These are phyloP conservation scores for Lentinula guzmanii DNA, from an alignment of 768 basidiomycete genomes.

Conservation along the genomic window DNA sequence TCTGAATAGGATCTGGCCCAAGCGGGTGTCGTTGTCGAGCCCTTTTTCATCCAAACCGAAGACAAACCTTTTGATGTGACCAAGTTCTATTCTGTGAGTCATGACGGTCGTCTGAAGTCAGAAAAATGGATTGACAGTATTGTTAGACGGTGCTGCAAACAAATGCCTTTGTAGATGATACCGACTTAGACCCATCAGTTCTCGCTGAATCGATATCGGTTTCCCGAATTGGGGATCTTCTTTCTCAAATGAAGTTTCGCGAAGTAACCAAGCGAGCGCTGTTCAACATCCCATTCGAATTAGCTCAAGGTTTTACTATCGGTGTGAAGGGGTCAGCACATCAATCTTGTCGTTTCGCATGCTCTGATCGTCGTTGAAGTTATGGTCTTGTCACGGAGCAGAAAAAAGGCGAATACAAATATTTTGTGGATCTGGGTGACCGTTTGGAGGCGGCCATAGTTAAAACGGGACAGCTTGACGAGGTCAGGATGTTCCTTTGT, in stretches of 20 bases:
- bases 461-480: conserved; percentile 71
- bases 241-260: conserved; percentile 74
- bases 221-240: conserved; percentile 69
- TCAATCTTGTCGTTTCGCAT: not conserved
- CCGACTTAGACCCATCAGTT: conserved; percentile 30
- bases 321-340: conserved; percentile 72
- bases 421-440: conserved; percentile 76
- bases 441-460: conserved; percentile 69
- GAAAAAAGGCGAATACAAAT: conserved; percentile 75
- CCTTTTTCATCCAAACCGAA: conserved; percentile 79
- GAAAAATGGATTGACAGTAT: not conserved
- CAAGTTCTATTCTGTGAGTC: conserved; percentile 74
- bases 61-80: conserved; percentile 63
- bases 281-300: conserved; percentile 76
- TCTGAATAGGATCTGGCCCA: conserved; percentile 70
- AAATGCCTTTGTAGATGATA: conserved; percentile 42
- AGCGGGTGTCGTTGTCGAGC: conserved; percentile 73
- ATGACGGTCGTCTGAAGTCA: not conserved
- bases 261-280: conserved; percentile 79
- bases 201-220: conserved; percentile 71
- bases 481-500: conserved; percentile 34
- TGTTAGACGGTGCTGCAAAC: conserved; percentile 55
- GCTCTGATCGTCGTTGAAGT: conserved; percentile 31
- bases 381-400: conserved; percentile 89
- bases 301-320: conserved; percentile 70